Percentiles rank a stretch among this genome's conserved stretches.
phyloP scores from a whole-genome alignment of 2,329 filamentous ascomycete genomes.

The Neofusicoccum sp. region DNA sequence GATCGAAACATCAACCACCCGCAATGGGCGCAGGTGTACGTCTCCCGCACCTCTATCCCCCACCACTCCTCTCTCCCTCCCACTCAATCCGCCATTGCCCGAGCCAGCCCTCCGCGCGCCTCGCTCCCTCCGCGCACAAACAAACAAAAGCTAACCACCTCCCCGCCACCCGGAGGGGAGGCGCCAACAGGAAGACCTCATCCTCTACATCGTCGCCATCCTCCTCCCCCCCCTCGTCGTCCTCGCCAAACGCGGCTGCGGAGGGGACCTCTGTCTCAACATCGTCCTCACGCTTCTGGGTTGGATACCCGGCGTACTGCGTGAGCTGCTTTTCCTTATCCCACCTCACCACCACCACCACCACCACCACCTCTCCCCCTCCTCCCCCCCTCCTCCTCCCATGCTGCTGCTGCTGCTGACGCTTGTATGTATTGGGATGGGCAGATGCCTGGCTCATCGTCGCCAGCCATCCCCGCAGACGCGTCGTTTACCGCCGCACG shows the following conservation, averaged over 20 bases:
- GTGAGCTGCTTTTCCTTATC: not conserved
- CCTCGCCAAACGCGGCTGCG: constrained; percentile 4
- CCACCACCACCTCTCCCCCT: not conserved
- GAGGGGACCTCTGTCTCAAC: constrained; percentile 6
- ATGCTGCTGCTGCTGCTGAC: not conserved
- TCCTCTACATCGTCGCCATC: constrained; percentile 12
- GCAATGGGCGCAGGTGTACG: not conserved
- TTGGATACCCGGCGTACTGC: constrained; percentile 12
- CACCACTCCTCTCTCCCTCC: too few relatives aligned
- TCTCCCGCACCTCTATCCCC: too few relatives aligned
- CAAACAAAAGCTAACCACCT: too few relatives aligned
- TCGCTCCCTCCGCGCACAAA: too few relatives aligned
- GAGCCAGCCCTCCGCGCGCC: too few relatives aligned
- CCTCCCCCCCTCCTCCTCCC: not conserved
- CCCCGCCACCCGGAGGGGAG: too few relatives aligned
- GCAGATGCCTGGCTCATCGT: constrained; percentile 14
- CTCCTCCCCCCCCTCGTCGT: constrained; percentile 12
- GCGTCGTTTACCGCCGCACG: constrained; percentile 9
- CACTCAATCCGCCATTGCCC: not conserved
- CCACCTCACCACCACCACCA: not conserved
- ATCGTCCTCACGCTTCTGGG: constrained; percentile 3
- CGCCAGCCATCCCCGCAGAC: not conserved
- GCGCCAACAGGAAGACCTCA: constrained; percentile 17
- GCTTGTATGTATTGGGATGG: too few relatives aligned
- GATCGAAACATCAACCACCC: not conserved